Base-by-base conservation (phyloP, 2,329 filamentous ascomycete species). In the Simplicillium sp. region DNA sequence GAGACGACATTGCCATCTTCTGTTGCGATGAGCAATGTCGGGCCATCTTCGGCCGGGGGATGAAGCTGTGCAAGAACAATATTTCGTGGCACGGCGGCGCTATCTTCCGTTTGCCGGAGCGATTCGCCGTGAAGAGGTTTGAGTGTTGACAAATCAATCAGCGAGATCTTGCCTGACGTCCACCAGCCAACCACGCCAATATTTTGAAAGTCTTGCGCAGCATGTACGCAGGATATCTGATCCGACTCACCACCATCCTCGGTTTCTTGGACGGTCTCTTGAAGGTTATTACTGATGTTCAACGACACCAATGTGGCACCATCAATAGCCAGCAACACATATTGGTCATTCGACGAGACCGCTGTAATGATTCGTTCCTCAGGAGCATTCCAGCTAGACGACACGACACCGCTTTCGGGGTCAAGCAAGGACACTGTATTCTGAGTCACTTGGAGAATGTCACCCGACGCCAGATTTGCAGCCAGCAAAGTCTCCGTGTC, bases 1-100 rank as follows among this genome's bases (percentile, higher is more conserved):
- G 84, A 92, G 38, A 94, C 74, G 1, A 98, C 84, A 46, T 84
- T 87, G 4, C 92, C 92, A 60, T 97, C 90, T 37, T 94, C 87
- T 75, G 96, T 84, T 11, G 90, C 85, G 28, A 95, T 75, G 46
- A 98, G 84, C 0, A 98, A 70, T 0, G 85, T 95, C 1, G 87
- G 83, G 0, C 75, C 75, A 7, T 66, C 62, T 8, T 60, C 42
- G 7, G 62, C 51, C 7, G 71, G 68, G 12, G 82, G 80, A 35
- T 96, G 74, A 4, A 97, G 73, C 46, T 89, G 81, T 5, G 86
- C 82, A 7, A 97, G 72, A 0, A 82, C 77, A 20, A 97, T 73
- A 39, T 88, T 87, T 46, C 90, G 76, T 1, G 92, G 89, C 20
- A 96, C 81, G 1, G 87, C 87, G 7, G 83, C 75, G 34, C 78